Conservation (phyloP, 805 yeast genomes). For the Millerozyma miso region DNA sequence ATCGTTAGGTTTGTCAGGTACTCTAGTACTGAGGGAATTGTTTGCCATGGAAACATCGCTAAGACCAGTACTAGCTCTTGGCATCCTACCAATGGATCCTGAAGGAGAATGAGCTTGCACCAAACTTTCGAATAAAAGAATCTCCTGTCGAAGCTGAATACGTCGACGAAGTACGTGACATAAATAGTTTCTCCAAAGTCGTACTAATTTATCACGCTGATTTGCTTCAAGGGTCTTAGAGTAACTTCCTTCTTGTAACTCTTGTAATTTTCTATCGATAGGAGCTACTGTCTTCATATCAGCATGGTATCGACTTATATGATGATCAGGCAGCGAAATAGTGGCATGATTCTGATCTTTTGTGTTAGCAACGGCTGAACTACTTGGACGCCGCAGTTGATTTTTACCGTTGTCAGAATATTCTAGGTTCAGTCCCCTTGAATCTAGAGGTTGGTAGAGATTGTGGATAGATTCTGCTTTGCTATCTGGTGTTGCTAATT, state of each 20-base stretch:
- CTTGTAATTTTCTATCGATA: neutral
- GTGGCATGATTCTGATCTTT: neutral
- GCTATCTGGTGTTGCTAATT: neutral
- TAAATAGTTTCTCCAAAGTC: constrained; percentile 34
- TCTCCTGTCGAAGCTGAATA: constrained; percentile 39
- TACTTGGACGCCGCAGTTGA: constrained; percentile 5
- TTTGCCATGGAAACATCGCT: neutral
- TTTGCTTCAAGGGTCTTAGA: neutral
- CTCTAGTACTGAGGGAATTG: neutral
- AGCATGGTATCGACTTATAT: constrained; percentile 4
- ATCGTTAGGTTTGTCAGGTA: neutral
- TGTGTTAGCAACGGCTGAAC: neutral
- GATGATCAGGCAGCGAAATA: neutral
- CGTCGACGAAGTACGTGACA: constrained; percentile 31
- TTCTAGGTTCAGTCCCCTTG: neutral
- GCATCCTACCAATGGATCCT: neutral
- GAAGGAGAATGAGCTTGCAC: constrained; percentile 7
- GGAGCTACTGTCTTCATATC: constrained; percentile 1
- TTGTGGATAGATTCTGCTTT: neutral
- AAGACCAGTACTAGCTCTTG: neutral
- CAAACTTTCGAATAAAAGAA: constrained; percentile 25
- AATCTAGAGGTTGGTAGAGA: neutral
- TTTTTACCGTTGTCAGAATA: constrained; percentile 15
- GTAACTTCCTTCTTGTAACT: neutral
- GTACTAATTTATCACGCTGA: constrained; percentile 7